Conservation (phyloP, 2,329 filamentous ascomycete species). For the Aspergillus sp. region DNA sequence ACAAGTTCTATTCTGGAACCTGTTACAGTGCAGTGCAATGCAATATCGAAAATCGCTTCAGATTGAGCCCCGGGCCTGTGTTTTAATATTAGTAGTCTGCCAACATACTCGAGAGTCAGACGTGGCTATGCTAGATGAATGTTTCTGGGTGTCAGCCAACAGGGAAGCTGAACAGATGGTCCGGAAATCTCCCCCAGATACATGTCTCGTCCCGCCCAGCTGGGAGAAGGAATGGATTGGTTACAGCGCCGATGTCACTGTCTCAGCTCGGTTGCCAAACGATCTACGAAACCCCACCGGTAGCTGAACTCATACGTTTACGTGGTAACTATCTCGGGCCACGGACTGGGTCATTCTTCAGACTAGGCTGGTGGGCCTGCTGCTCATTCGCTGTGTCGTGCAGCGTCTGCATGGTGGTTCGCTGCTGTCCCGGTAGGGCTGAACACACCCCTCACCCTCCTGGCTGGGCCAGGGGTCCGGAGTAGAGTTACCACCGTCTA, state of each 20-base stretch:
- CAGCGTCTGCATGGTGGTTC: not conserved
- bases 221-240: not conserved
- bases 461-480: no score
- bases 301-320: conserved; percentile 7
- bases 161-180: conserved; percentile 9
- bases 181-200: not conserved
- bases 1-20: not conserved
- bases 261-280: conserved; percentile 3
- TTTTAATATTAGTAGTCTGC: conserved; percentile 1
- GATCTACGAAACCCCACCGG: not conserved
- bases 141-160: conserved; percentile 14
- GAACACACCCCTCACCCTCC: not conserved
- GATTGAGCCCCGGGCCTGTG: not conserved
- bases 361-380: not conserved
- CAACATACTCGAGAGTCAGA: conserved; percentile 15
- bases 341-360: not conserved
- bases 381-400: not conserved
- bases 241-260: not conserved
- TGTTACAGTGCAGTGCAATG: not conserved
- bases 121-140: conserved; percentile 19
- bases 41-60: not conserved
- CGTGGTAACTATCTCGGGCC: not conserved
- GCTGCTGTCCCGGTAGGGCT: conserved; percentile 17
- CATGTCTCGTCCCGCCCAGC: not conserved
- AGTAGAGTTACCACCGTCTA: no score